Evolutionary conservation across 176 grass and related monocot species (phyloP), one percentile per base, ranked within the genome.

Genomic region (Oryza punctata): DNA sequence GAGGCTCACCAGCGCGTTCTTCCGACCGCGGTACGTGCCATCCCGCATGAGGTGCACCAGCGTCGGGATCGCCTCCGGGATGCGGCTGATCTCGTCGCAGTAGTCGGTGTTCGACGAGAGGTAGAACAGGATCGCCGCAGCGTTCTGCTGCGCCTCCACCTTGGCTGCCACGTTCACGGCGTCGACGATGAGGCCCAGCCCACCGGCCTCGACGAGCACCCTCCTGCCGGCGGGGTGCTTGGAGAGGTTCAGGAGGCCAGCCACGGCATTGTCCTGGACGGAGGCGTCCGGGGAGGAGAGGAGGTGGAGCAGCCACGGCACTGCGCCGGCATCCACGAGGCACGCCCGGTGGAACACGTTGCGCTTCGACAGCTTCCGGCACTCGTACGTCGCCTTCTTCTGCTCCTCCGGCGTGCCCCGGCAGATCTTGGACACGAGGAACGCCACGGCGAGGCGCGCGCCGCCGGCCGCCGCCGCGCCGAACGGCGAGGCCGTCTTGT

Each of bases 121-220:
- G 81, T 95, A 95, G 93, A 95, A 98, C 7, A 98, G 43, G 15
- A 98, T 85, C 23, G 89, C 93, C 19, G 83, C 91, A 15, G 96
- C 93, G 86, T 95, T 95, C 85, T 98, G 91, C 85, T 77, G 83
- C 15, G 91, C 82, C 68, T 93, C 89, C 0, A 77, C 61, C 52
- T 77, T 95, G 16, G 83, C 38, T 3, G 84, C 93, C 2, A 74
- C 66, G 27, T 74, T 87, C 1, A 93, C 84, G 65, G 90, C 70
- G 63, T 98, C 91, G 1, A 93, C 90, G 76, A 95, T 49, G 67
- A 93, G 90, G 9, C 79, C 71, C 6, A 90, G 67, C 28, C 93
- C 91, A 40, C 91, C 93, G 1, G 91, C 70, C 49, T 93, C 73
- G 2, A 95, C 86, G 50, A 98, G 80, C 21, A 82, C 89, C 9